phyloP scores from a whole-genome alignment of 1,284 basidiomycete genomes.

The Pseudozyma thailandica region DNA sequence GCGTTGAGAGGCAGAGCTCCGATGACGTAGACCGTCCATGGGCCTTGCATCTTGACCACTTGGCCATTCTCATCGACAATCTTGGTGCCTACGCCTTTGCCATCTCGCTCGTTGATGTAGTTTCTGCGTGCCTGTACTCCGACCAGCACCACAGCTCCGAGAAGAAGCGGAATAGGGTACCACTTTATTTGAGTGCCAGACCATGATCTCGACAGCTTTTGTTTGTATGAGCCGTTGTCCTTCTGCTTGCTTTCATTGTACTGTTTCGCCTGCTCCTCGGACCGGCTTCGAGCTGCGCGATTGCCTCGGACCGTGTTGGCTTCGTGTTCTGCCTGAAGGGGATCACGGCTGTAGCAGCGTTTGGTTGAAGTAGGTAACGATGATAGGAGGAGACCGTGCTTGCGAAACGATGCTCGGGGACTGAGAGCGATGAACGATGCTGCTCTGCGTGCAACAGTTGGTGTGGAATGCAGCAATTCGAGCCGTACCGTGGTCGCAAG shows the following conservation, averaged over 20 bases:
- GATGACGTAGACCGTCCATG: slow-evolving; percentile 97
- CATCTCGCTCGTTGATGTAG: slow-evolving; percentile 66
- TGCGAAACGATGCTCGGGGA: too few relatives aligned
- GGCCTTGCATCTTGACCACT: slow-evolving; percentile 80
- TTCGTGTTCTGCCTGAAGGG: slow-evolving; percentile 57
- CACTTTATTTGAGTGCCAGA: slow-evolving; percentile 88
- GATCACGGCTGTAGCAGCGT: slow-evolving; percentile 50
- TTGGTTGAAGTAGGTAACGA: slow-evolving; percentile 4
- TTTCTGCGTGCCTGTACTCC: slow-evolving; percentile 77
- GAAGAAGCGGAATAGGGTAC: slow-evolving; percentile 92
- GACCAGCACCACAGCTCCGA: slow-evolving; percentile 69
- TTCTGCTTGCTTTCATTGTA: slow-evolving; percentile 15
- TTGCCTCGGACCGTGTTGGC: slow-evolving; percentile 62
- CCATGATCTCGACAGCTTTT: slow-evolving; percentile 77
- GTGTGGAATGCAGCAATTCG: slow-evolving; percentile 1
- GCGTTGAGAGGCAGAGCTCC: slow-evolving; percentile 93
- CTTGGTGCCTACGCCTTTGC: slow-evolving; percentile 52
- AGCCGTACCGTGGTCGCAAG: slow-evolving; percentile 7
- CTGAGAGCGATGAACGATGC: slow-evolving; percentile 3
- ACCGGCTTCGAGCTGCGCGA: slow-evolving; percentile 42
- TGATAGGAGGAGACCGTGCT: too few relatives aligned
- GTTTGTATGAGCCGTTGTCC: slow-evolving; percentile 18
- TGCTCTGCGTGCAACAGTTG: not conserved
- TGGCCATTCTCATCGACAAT: slow-evolving; percentile 75
- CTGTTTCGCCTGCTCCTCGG: slow-evolving; percentile 25